Percentiles rank a stretch among this genome's conserved stretches.
Evolutionary conservation across 106 monocot genomes (phyloP).

Genomic region (Dioscorea alata): DNA sequence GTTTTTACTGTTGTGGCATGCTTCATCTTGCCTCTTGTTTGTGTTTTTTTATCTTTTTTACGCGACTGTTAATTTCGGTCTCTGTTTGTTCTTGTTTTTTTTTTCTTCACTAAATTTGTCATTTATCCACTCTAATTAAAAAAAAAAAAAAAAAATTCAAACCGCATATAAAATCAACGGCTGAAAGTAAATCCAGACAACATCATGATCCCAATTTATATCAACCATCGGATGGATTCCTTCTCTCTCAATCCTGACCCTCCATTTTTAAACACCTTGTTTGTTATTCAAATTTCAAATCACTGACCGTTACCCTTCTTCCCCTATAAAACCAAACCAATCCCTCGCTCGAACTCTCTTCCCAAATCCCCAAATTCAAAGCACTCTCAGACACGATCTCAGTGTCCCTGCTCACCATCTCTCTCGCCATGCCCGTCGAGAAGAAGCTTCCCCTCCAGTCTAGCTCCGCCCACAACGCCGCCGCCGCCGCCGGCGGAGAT

Average conservation of each 20-base stretch:
- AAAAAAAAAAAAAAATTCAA: too few species aligned
- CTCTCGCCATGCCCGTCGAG: conserved; percentile 28
- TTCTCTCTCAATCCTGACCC: neutral
- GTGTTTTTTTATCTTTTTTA: too few species aligned
- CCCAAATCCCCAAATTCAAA: neutral
- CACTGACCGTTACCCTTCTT: conserved; percentile 10
- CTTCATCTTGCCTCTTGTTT: too few species aligned
- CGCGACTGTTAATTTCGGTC: too few species aligned
- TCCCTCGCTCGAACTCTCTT: neutral
- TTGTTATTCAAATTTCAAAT: conserved; percentile 17
- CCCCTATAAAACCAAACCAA: too few species aligned
- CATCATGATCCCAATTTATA: too few species aligned
- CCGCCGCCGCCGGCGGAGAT: neutral
- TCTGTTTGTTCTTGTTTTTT: too few species aligned
- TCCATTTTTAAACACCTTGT: neutral
- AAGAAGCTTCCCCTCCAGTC: conserved; percentile 71
- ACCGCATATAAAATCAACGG: too few species aligned
- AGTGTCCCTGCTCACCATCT: conserved; percentile 23
- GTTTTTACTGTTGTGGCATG: too few species aligned
- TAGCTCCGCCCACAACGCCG: conserved; percentile 58
- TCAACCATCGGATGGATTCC: neutral
- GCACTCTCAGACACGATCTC: conserved; percentile 35
- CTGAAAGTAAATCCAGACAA: neutral
- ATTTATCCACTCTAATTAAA: too few species aligned
- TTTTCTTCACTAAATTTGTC: too few species aligned